These are phyloP conservation scores for Rhodotorula kratochvilovae DNA, from an alignment of 768 basidiomycete genomes.

Conservation along the genomic window DNA sequence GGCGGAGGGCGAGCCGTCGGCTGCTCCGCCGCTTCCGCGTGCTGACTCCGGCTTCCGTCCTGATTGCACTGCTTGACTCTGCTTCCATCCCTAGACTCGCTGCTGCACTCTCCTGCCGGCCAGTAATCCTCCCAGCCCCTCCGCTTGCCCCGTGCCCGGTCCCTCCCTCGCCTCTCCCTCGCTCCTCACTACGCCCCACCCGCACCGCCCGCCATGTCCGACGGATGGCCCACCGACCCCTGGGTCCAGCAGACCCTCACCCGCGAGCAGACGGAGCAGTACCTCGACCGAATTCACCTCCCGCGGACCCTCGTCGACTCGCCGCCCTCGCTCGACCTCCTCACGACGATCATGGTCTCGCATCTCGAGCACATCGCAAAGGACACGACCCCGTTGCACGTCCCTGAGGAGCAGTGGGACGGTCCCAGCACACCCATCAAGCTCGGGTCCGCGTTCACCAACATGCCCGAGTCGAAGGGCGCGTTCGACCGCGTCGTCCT, in stretches of 20 bases:
- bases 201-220: neutral
- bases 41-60: no score
- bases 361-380: slow-evolving; percentile 32
- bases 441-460: neutral
- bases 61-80: no score
- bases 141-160: neutral
- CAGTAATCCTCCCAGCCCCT: no score
- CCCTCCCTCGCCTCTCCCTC: neutral
- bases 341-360: neutral
- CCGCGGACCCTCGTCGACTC: neutral
- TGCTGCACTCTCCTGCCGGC: no score
- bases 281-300: slow-evolving; percentile 19
- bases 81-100: no score
- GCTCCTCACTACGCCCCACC: neutral
- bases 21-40: no score
- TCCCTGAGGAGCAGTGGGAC: slow-evolving; percentile 16
- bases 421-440: slow-evolving; percentile 5
- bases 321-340: slow-evolving; percentile 3
- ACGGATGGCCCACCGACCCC: slow-evolving; percentile 15
- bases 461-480: slow-evolving; percentile 10
- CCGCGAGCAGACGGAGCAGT: neutral
- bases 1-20: no score
- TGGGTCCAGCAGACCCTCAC: slow-evolving; percentile 1
- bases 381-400: slow-evolving; percentile 30
- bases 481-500: slow-evolving; percentile 23